phyloP scores from a whole-genome alignment of 352 stramenopile genomes.

The Phytophthora podocarpi region DNA sequence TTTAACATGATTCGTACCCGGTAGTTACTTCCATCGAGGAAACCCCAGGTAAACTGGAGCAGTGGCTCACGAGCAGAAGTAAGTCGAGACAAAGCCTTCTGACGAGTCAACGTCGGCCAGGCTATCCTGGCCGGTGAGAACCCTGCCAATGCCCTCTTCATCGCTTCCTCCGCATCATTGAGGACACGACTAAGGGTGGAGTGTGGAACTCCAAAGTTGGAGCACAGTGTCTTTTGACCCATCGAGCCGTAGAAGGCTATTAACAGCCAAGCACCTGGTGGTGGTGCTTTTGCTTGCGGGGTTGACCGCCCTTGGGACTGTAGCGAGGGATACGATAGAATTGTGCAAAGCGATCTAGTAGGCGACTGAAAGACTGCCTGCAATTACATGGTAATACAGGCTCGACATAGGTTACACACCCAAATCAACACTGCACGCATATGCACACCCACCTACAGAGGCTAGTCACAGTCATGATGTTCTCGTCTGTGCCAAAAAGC shows the following conservation, averaged over 20 bases:
- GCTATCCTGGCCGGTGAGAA: conserved; percentile 1
- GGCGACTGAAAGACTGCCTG: not conserved
- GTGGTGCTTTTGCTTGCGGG: no score
- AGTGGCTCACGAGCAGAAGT: conserved; percentile 2
- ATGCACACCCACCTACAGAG: not conserved
- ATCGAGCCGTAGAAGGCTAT: conserved; percentile 25
- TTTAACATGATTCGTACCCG: no score
- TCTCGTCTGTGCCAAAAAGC: not conserved
- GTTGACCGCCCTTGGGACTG: not conserved
- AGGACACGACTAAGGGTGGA: not conserved
- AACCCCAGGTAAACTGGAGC: conserved; percentile 14
- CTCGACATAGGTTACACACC: no score
- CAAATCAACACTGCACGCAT: no score
- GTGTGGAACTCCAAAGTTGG: conserved; percentile 5
- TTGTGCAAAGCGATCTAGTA: not conserved
- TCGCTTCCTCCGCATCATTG: not conserved
- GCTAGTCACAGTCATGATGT: not conserved
- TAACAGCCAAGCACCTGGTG: conserved; percentile 19
- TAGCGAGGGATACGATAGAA: not conserved
- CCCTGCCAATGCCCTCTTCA: not conserved
- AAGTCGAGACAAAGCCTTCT: not conserved
- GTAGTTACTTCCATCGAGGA: conserved; percentile 22
- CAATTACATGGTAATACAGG: no score
- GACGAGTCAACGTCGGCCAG: not conserved
- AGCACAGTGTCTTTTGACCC: not conserved